Evolutionary conservation across 306 rosid species (phyloP), one percentile per base, ranked within the genome.

Genomic region (Rosa multiflora): DNA sequence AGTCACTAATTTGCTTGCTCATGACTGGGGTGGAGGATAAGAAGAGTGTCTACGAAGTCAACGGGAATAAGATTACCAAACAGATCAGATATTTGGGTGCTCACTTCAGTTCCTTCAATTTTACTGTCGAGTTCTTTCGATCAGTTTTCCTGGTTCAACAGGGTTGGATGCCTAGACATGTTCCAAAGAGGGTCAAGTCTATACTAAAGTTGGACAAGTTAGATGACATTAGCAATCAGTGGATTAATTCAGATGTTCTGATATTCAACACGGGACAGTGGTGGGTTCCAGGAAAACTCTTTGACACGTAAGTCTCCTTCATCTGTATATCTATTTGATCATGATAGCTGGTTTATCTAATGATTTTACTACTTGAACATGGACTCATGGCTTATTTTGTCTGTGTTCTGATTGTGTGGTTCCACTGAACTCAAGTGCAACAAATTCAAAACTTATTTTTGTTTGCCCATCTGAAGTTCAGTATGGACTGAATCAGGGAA

Each of bases 211-310:
- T 93, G 91, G 98, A 93, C 77, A 84, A 73, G 77, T 67, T 93
- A 68, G 97, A 93, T 87, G 82, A 85, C 78, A 87, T 89, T 56
- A 89, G 93, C 83, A 76, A 81, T 14, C 86, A 81, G 73, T 93
- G 98, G 98, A 64, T 90, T 83, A 46, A 88, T 84, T 91, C 98
- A 43, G 97, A 93, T 89, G 80, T 93, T 85, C 88, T 93, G 73
- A 86, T 93, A 73, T 91, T 93, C 89, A 93, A 93, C 78, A 89
- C 98, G n/a, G 98, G 98, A 10, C 98, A 93, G 52, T 93, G 98
- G 98, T 93, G 98, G 98, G 97, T 91, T 56, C 98, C 97, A 14
- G 89, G 93, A 61, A 93, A 93, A 84, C 88, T 93, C 80, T 93
- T 88, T 40, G 73, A 87, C 29, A n/a, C 42, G 97, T 93, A 88